Evolutionary conservation across 148 eudicot genomes (phyloP).

Genomic region (Rhododendron mucronatum): DNA sequence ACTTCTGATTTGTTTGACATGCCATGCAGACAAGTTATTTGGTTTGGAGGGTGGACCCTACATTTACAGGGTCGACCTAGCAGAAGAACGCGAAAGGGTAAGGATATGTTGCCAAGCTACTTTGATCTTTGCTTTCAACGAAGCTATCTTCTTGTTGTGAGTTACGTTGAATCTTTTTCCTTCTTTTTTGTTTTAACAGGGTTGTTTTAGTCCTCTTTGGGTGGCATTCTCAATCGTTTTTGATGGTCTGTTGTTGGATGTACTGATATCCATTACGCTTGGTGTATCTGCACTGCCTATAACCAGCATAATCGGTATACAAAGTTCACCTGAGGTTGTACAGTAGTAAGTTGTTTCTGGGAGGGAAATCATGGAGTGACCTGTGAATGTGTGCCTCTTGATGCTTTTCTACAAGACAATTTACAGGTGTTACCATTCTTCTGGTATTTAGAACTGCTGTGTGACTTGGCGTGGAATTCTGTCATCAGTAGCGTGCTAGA

Average conservation of each 20-base stretch:
- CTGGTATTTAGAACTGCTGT: slow-evolving; percentile 31
- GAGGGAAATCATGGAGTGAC: neutral
- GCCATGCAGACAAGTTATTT: slow-evolving; percentile 26
- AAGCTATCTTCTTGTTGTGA: neutral
- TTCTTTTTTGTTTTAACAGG: slow-evolving; percentile 5
- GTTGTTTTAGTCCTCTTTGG: slow-evolving; percentile 36
- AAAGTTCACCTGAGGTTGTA: neutral
- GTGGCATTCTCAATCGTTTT: slow-evolving; percentile 33
- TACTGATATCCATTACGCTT: slow-evolving; percentile 18
- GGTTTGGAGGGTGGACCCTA: slow-evolving; percentile 36
- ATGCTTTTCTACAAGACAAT: neutral
- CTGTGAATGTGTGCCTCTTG: neutral
- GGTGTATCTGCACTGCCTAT: slow-evolving; percentile 28
- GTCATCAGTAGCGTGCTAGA: slow-evolving; percentile 28
- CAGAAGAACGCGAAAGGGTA: slow-evolving; percentile 27
- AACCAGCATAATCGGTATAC: slow-evolving; percentile 28
- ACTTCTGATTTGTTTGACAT: neutral
- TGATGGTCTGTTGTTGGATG: slow-evolving; percentile 30
- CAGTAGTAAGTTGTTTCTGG: neutral
- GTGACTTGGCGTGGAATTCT: slow-evolving; percentile 30
- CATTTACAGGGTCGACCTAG: slow-evolving; percentile 7
- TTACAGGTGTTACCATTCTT: slow-evolving; percentile 27
- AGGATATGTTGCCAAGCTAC: neutral
- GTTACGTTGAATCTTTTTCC: neutral
- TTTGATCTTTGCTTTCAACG: neutral